A percentile compares a stretch with the other conserved stretches of the same genome.
Evolutionary conservation across 345 rosid genomes (phyloP).

Genomic region (Arabidopsis thaliana): TAIR10.1 NC_003076.8:24285501-24286000

Average conservation of each 20-base stretch:
- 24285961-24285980: neutral
- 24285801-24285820: neutral
- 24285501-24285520: too few species aligned
- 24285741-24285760: neutral
- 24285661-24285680: too few species aligned
- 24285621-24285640: neutral
- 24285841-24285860: neutral
- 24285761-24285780: neutral
- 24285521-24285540: too few species aligned
- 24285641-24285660: neutral
- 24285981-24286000: conserved; percentile 6
- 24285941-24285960: conserved; percentile 12
- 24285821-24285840: neutral
- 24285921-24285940: neutral
- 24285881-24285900: neutral
- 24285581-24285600: too few species aligned
- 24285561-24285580: too few species aligned
- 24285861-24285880: neutral
- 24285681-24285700: neutral
- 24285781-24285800: neutral
- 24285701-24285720: neutral
- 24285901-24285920: neutral
- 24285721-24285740: neutral
- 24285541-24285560: too few species aligned
- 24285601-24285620: too few species aligned